Evolutionary conservation across 75 land plant species (phyloP).

Genomic region (Azolla pinnata): DNA sequence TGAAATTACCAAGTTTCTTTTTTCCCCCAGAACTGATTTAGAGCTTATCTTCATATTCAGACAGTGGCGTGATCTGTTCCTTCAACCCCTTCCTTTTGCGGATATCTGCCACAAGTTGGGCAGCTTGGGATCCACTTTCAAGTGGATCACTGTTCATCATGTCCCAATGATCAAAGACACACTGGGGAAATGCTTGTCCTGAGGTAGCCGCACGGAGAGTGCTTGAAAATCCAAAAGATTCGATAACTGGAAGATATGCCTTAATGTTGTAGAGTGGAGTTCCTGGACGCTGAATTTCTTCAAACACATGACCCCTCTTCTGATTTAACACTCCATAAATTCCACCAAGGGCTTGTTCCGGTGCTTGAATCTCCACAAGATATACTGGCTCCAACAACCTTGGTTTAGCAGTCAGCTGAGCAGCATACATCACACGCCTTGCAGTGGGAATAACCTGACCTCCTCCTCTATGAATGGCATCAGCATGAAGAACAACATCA

Average conservation of each 20-base stretch:
- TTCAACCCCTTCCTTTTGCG: constrained; percentile 60
- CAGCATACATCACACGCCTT: constrained; percentile 49
- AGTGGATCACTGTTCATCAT: constrained; percentile 47
- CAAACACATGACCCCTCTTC: constrained; percentile 62
- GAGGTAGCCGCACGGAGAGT: constrained; percentile 60
- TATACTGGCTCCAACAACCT: constrained; percentile 44
- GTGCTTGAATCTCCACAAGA: constrained; percentile 61
- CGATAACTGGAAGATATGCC: constrained; percentile 66
- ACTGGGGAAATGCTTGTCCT: constrained; percentile 72
- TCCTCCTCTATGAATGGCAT: constrained; percentile 66
- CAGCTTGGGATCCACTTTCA: constrained; percentile 39
- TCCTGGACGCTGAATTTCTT: constrained; percentile 63
- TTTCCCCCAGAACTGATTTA: constrained; percentile 6
- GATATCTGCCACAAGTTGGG: constrained; percentile 31
- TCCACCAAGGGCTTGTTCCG: constrained; percentile 51
- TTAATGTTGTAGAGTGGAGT: constrained; percentile 73
- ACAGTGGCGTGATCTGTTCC: constrained; percentile 55
- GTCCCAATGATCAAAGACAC: constrained; percentile 70
- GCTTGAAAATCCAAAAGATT: constrained; percentile 57
- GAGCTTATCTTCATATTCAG: constrained; percentile 52
- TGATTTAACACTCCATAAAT: constrained; percentile 54
- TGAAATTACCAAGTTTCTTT: too few species aligned
- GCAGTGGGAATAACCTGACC: constrained; percentile 63
- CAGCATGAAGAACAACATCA: constrained; percentile 63
- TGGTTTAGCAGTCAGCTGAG: constrained; percentile 53